Percentiles rank a stretch among this genome's conserved stretches.
Conservation (phyloP, 2,329 filamentous ascomycete genomes). For the Aspergillus glaucus region DNA sequence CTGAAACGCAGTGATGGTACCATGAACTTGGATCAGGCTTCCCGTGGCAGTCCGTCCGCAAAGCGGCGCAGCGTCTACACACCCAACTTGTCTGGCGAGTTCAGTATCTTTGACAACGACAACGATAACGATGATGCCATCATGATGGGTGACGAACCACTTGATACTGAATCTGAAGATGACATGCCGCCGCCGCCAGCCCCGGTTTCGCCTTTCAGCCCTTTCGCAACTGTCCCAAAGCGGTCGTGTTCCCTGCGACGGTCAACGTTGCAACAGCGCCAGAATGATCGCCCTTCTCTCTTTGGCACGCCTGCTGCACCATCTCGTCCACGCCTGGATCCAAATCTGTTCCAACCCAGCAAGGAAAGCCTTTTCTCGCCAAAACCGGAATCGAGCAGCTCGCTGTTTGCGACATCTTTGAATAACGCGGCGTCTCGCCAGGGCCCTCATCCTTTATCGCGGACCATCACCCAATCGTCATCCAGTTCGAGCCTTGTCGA, state of each 20-base stretch:
- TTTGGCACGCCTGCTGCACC: constrained; percentile 47
- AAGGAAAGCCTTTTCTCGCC: constrained; percentile 62
- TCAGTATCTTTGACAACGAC: constrained; percentile 67
- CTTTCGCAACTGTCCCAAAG: constrained; percentile 54
- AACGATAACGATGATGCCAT: constrained; percentile 21
- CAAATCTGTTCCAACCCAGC: constrained; percentile 57
- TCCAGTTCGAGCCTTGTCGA: constrained; percentile 72
- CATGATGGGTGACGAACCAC: constrained; percentile 19
- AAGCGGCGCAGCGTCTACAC: constrained; percentile 86
- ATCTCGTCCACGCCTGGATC: constrained; percentile 65
- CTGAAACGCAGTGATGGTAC: constrained; percentile 86
- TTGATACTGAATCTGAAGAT: constrained; percentile 22
- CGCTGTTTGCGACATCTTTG: constrained; percentile 30
- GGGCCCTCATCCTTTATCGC: constrained; percentile 70
- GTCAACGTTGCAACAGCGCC: constrained; percentile 81
- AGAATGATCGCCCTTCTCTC: constrained; percentile 57
- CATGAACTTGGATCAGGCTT: constrained; percentile 77
- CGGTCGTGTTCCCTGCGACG: constrained; percentile 72
- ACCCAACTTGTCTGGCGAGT: constrained; percentile 55
- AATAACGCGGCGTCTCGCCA: constrained; percentile 36
- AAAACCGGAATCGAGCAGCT: constrained; percentile 50
- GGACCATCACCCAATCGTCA: constrained; percentile 79
- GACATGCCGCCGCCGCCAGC: constrained; percentile 19
- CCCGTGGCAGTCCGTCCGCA: constrained; percentile 75
- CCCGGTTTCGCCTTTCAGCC: constrained; percentile 38